A percentile compares a stretch with the other conserved stretches of the same genome.
phyloP scores from a whole-genome alignment of 73 alveolate species.

The Paramecium primaurelia region DNA sequence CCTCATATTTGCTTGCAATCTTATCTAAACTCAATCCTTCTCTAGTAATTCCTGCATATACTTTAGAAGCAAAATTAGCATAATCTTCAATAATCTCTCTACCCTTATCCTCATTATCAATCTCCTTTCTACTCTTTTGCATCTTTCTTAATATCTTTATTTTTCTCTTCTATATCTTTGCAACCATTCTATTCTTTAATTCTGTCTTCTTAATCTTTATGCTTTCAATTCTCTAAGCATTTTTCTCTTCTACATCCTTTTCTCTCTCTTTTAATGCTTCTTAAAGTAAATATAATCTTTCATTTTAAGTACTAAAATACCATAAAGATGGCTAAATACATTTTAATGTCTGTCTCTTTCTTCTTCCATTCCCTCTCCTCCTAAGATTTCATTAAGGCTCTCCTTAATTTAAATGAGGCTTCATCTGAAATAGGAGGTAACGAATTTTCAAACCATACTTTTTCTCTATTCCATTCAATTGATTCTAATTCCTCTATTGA shows the following conservation, averaged over 20 bases:
- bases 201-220: conserved; percentile 86
- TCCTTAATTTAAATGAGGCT: conserved; percentile 93
- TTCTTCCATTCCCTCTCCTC: conserved; percentile 98
- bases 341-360: conserved; percentile 92
- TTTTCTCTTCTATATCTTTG: conserved; percentile 85
- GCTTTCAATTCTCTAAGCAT: conserved; percentile 86
- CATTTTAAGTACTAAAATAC: conserved; percentile 74
- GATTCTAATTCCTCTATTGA: conserved; percentile 96
- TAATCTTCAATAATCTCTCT: conserved; percentile 97
- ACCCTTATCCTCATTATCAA: conserved; percentile 77
- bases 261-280: conserved; percentile 89
- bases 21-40: conserved; percentile 96
- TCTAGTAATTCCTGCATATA: conserved; percentile 96
- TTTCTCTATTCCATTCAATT: conserved; percentile 96
- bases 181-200: conserved; percentile 81
- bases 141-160: conserved; percentile 96
- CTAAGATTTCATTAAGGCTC: conserved; percentile 94
- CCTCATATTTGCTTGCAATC: conserved; percentile 94
- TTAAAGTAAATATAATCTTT: conserved; percentile 79
- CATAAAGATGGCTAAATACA: neutral
- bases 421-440: conserved; percentile 98
- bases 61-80: conserved; percentile 95
- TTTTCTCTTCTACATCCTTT: conserved; percentile 85
- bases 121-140: conserved; percentile 91
- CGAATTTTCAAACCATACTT: conserved; percentile 94